phyloP scores from a whole-genome alignment of 2,329 filamentous ascomycete species.

The Ophiostoma ips region DNA sequence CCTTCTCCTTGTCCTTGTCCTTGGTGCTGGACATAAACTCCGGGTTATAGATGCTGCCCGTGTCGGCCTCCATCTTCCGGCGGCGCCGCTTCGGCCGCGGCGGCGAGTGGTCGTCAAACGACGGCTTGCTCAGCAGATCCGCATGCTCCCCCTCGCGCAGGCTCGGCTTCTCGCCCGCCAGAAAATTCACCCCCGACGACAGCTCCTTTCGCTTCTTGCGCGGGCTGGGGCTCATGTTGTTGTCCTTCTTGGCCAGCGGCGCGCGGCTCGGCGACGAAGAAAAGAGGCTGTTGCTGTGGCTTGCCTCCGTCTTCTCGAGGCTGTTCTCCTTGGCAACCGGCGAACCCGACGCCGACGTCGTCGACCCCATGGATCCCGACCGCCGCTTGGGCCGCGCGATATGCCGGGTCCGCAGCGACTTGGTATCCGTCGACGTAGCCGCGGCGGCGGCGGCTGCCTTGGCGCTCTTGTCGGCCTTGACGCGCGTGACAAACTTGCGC shows the following conservation, averaged over 20 bases:
- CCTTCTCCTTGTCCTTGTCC: neutral
- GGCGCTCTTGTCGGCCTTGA: constrained; percentile 21
- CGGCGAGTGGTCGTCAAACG: constrained; percentile 16
- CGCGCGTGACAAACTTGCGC: constrained; percentile 22
- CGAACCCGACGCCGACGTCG: constrained; percentile 19
- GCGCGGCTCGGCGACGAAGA: constrained; percentile 12
- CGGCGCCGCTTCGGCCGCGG: constrained; percentile 19
- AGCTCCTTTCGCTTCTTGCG: constrained; percentile 24
- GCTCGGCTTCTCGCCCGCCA: neutral
- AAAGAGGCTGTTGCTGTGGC: neutral
- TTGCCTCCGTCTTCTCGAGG: neutral
- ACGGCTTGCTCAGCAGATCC: constrained; percentile 16
- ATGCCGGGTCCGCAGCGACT: constrained; percentile 2
- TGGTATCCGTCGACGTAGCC: neutral
- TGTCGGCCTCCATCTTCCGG: constrained; percentile 18
- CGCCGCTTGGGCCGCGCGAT: constrained; percentile 13
- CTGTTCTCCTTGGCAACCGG: constrained; percentile 15
- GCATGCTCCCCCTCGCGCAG: neutral
- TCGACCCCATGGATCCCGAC: constrained; percentile 17
- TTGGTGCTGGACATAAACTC: constrained; percentile 12
- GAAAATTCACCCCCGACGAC: neutral
- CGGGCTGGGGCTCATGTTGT: constrained; percentile 25
- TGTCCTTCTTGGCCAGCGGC: constrained; percentile 23
- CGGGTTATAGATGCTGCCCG: constrained; percentile 17
- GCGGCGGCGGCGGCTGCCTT: constrained; percentile 18